Percentiles rank a stretch among this genome's conserved stretches.
Evolutionary conservation across 352 stramenopile species (phyloP).

Genomic region (Pythium inflatum): DNA sequence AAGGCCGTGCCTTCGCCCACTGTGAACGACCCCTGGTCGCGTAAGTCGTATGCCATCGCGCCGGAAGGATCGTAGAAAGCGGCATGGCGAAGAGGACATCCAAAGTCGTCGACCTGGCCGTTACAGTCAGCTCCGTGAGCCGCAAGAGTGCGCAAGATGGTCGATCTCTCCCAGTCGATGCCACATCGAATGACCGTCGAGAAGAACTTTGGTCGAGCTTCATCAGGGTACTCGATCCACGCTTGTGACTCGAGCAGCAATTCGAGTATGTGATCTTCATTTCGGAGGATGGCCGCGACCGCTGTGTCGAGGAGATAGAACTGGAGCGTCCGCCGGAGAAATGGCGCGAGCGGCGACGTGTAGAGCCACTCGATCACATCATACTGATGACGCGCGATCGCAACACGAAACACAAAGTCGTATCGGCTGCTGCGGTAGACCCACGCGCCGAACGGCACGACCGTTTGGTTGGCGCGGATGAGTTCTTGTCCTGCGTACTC

Average conservation of each 20-base stretch:
- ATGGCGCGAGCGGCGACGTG: background rate
- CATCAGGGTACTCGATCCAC: background rate
- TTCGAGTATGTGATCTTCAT: background rate
- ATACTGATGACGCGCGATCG: background rate
- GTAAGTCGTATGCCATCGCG: background rate
- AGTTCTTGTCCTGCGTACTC: too few relatives aligned
- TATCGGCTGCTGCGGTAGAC: slow-evolving; percentile 1
- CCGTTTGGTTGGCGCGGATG: too few relatives aligned
- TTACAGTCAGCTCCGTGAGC: slow-evolving; percentile 17
- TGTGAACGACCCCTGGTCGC: background rate
- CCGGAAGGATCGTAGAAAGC: background rate
- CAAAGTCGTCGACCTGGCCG: background rate
- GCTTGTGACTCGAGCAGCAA: slow-evolving; percentile 5
- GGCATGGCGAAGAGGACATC: background rate
- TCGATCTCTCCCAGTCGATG: background rate
- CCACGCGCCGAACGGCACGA: background rate
- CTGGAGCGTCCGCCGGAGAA: background rate
- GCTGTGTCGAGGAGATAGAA: slow-evolving; percentile 2
- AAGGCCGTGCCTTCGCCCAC: background rate
- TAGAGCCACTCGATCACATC: slow-evolving; percentile 11
- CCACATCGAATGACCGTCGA: background rate
- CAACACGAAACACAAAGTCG: background rate
- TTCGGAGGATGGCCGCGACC: background rate
- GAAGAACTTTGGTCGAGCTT: background rate
- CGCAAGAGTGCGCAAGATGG: background rate